Percentiles rank a stretch among this genome's conserved stretches.
Evolutionary conservation across 306 rosid species (phyloP).

Genomic region (Corylus americana): DNA sequence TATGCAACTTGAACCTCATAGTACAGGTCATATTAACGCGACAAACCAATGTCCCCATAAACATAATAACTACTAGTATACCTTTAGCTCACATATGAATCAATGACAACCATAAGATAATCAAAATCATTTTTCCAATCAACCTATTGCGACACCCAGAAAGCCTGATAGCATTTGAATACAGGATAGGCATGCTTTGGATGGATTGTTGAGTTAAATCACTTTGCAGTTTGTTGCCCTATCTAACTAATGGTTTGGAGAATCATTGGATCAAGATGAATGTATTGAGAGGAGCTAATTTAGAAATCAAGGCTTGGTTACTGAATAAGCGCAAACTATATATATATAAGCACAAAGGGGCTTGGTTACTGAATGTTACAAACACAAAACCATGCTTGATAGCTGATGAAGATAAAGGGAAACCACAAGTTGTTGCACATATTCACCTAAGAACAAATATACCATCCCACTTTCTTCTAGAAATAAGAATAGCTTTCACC

Average conservation of each 20-base stretch:
- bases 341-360: too few species aligned
- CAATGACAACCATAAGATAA: not conserved
- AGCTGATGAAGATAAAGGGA: not conserved
- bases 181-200: not conserved
- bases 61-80: not conserved
- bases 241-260: not conserved
- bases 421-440: not conserved
- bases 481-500: not conserved
- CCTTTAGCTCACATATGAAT: not conserved
- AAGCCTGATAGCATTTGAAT: not conserved
- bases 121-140: not conserved
- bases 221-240: not conserved
- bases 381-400: not conserved
- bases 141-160: not conserved
- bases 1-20: not conserved
- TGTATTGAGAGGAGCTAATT: not conserved
- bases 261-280: slow-evolving; percentile 3
- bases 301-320: not conserved
- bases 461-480: not conserved
- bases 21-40: not conserved
- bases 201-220: not conserved
- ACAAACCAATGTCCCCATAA: not conserved
- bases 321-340: too few species aligned
- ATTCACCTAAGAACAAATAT: not conserved
- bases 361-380: not conserved